Evolutionary conservation across 1,139 yeast species (phyloP).

Genomic region (Candida neerlandica): DNA sequence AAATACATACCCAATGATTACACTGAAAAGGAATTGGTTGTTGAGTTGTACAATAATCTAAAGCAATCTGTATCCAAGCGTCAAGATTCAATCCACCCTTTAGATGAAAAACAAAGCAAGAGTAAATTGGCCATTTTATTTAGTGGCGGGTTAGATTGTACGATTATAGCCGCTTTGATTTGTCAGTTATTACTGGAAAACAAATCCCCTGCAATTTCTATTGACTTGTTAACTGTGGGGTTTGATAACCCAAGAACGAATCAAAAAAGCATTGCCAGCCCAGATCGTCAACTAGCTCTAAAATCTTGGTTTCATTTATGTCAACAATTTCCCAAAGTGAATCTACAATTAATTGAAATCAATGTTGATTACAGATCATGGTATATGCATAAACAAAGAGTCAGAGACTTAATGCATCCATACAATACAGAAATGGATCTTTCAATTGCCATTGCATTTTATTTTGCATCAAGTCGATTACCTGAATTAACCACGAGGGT

Average conservation of each 20-base stretch:
- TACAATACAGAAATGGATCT: slow-evolving; percentile 91
- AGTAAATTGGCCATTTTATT: slow-evolving; percentile 65
- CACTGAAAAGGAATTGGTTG: slow-evolving; percentile 7
- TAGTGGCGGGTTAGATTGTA: slow-evolving; percentile 95
- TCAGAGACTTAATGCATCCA: slow-evolving; percentile 74
- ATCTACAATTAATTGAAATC: slow-evolving; percentile 61
- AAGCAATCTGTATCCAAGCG: slow-evolving; percentile 50
- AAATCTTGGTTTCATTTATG: slow-evolving; percentile 59
- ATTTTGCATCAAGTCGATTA: slow-evolving; percentile 64
- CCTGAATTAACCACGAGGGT: slow-evolving; percentile 29
- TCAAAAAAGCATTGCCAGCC: slow-evolving; percentile 62
- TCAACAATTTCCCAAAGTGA: slow-evolving; percentile 31
- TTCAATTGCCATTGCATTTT: slow-evolving; percentile 92
- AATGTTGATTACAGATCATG: slow-evolving; percentile 74
- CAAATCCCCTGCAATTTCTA: slow-evolving; percentile 11
- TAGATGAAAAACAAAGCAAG: slow-evolving; percentile 32
- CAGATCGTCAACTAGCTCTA: slow-evolving; percentile 76
- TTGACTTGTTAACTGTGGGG: slow-evolving; percentile 89
- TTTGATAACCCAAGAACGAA: slow-evolving; percentile 88
- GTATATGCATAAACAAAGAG: slow-evolving; percentile 51
- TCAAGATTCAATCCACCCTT: slow-evolving; percentile 60
- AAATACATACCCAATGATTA: neutral
- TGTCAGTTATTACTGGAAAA: slow-evolving; percentile 26
- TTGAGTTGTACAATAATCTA: slow-evolving; percentile 28
- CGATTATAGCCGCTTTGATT: slow-evolving; percentile 62